Evolutionary conservation across 306 rosid genomes (phyloP).

Genomic region (Cotoneaster glaucophyllus): DNA sequence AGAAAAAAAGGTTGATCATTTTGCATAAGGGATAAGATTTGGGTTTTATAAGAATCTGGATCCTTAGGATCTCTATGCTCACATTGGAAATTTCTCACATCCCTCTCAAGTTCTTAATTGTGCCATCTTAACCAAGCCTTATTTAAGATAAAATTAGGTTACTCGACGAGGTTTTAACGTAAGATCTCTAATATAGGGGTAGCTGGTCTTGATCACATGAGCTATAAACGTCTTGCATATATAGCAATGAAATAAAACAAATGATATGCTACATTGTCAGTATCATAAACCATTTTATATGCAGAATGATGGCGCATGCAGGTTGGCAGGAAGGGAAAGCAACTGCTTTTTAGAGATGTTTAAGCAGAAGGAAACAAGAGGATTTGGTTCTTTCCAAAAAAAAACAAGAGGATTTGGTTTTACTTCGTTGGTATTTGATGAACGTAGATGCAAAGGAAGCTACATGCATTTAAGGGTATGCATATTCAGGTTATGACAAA

Average conservation of each 20-base stretch:
- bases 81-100: not conserved
- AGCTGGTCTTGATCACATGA: not conserved
- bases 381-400: too few species aligned
- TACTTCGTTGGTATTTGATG: not conserved
- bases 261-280: not conserved
- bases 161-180: not conserved
- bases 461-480: conserved; percentile 19
- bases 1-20: not conserved
- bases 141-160: not conserved
- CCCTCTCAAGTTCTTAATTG: not conserved
- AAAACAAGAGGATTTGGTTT: conserved; percentile 2
- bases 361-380: not conserved
- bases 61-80: not conserved
- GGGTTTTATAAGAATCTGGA: not conserved
- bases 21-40: not conserved
- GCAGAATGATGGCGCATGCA: not conserved
- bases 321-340: not conserved
- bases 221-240: not conserved
- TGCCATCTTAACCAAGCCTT: not conserved
- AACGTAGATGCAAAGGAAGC: conserved; percentile 25
- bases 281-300: not conserved
- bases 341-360: not conserved
- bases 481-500: not conserved
- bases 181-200: not conserved
- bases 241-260: not conserved